phyloP scores from a whole-genome alignment of 805 yeast genomes.

The Candida hungchunana region DNA sequence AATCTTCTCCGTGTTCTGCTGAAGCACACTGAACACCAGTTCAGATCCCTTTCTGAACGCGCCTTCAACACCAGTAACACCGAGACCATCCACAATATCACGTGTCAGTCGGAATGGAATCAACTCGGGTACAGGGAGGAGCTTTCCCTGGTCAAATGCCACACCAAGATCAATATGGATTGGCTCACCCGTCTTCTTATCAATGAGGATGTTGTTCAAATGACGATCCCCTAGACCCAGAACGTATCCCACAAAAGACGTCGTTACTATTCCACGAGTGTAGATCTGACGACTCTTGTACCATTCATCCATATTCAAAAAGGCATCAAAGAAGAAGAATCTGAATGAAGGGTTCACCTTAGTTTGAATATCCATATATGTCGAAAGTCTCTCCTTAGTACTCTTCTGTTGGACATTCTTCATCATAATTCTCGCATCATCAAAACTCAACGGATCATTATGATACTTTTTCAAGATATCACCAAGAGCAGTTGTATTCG shows the following conservation, averaged over 20 bases:
- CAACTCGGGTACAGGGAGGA: conserved; percentile 81
- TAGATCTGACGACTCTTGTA: conserved; percentile 58
- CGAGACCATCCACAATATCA: conserved; percentile 91
- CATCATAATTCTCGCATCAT: conserved; percentile 63
- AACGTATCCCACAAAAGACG: conserved; percentile 82
- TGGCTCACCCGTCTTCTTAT: conserved; percentile 80
- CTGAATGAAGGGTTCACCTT: conserved; percentile 65
- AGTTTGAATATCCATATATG: conserved; percentile 43
- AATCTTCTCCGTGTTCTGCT: conserved; percentile 64
- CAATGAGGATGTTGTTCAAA: conserved; percentile 84
- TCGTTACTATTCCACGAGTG: conserved; percentile 74
- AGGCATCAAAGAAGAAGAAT: conserved; percentile 64
- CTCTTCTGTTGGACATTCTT: conserved; percentile 47
- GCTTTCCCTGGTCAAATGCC: conserved; percentile 90
- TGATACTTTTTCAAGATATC: conserved; percentile 70
- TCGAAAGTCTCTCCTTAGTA: conserved; percentile 38
- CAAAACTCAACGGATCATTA: conserved; percentile 44
- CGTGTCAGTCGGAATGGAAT: conserved; percentile 92
- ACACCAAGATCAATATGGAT: conserved; percentile 95
- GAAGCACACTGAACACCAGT: conserved; percentile 61
- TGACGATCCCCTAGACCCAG: conserved; percentile 96
- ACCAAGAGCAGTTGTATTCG: conserved; percentile 64
- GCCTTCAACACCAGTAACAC: conserved; percentile 81
- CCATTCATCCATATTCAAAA: conserved; percentile 71
- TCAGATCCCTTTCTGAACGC: conserved; percentile 70